Evolutionary conservation across 768 basidiomycete genomes (phyloP).

Genomic region (Hydnum rufescens): DNA sequence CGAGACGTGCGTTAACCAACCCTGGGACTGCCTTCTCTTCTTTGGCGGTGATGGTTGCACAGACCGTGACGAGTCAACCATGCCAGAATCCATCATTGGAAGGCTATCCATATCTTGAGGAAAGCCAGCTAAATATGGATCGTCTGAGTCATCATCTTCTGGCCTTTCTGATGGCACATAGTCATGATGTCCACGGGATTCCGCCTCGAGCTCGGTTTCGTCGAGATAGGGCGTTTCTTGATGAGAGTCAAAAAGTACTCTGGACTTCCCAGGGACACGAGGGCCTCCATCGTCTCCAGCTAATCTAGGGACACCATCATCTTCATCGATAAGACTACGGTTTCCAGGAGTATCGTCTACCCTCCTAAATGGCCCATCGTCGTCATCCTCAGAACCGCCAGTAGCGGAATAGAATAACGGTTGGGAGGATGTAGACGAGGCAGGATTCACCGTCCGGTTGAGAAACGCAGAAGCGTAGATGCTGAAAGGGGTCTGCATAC

Average conservation of each 20-base stretch:
- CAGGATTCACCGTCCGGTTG: constrained; percentile 36
- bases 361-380: constrained; percentile 24
- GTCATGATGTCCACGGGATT: not conserved
- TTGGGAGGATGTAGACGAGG: constrained; percentile 31
- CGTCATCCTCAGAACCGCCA: constrained; percentile 52
- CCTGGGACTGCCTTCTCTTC: no score
- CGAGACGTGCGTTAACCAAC: not conserved
- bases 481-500: constrained; percentile 30
- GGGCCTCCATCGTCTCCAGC: constrained; percentile 48
- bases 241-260: constrained; percentile 17
- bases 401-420: constrained; percentile 79
- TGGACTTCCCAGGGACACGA: constrained; percentile 38
- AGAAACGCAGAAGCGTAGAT: constrained; percentile 70
- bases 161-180: not conserved
- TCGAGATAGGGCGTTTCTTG: constrained; percentile 5
- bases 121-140: not conserved
- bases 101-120: not conserved
- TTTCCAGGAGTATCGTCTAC: constrained; percentile 6
- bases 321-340: constrained; percentile 5
- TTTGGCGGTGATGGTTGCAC: no score
- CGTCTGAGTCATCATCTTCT: not conserved
- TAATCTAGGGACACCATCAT: constrained; percentile 21
- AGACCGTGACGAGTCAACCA: not conserved
- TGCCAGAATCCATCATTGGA: not conserved
- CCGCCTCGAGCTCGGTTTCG: not conserved